A percentile compares a stretch with the other conserved stretches of the same genome.
These are phyloP conservation scores for Pholiota conissans DNA, from an alignment of 768 basidiomycete species.

Conservation along the genomic window DNA sequence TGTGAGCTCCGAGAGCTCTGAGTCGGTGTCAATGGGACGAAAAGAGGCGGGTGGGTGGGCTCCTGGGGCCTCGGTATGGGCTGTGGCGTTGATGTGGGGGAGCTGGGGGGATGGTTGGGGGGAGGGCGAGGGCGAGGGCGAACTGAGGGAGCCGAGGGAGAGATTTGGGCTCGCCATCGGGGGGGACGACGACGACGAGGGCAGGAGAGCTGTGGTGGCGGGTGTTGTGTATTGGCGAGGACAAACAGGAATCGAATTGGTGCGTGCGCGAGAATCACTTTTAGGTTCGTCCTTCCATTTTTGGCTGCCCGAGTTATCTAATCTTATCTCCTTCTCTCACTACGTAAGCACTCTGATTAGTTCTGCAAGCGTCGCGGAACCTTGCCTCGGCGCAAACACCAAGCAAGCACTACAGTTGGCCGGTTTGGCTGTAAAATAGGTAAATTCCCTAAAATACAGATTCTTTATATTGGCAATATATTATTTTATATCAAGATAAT, in stretches of 20 bases:
- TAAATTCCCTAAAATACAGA: too few species aligned
- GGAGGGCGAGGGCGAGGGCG: constrained; percentile 61
- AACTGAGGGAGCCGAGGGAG: constrained; percentile 65
- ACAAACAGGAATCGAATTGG: constrained; percentile 27
- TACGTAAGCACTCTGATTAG: constrained; percentile 17
- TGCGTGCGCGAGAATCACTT: constrained; percentile 43
- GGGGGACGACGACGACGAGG: constrained; percentile 35
- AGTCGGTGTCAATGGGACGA: constrained; percentile 54
- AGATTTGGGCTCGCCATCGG: constrained; percentile 58
- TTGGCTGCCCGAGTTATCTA: constrained; percentile 19
- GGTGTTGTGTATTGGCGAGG: constrained; percentile 19
- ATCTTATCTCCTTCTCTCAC: constrained; percentile 34
- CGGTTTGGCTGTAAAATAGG: too few species aligned
- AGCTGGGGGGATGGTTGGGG: constrained; percentile 31
- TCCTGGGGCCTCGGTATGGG: constrained; percentile 24
- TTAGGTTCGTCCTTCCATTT: constrained; percentile 26
- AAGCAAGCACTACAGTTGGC: too few species aligned
- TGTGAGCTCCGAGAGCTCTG: constrained; percentile 82
- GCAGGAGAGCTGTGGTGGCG: constrained; percentile 12
- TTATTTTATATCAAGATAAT: too few species aligned
- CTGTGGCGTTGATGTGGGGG: constrained; percentile 17
- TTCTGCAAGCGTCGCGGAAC: too few species aligned
- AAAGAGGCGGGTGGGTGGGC: constrained; percentile 14
- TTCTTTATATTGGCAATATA: too few species aligned
- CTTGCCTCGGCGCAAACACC: too few species aligned